Conservation (phyloP, 164 flowering plant species). For the Berberis vulgaris region DNA sequence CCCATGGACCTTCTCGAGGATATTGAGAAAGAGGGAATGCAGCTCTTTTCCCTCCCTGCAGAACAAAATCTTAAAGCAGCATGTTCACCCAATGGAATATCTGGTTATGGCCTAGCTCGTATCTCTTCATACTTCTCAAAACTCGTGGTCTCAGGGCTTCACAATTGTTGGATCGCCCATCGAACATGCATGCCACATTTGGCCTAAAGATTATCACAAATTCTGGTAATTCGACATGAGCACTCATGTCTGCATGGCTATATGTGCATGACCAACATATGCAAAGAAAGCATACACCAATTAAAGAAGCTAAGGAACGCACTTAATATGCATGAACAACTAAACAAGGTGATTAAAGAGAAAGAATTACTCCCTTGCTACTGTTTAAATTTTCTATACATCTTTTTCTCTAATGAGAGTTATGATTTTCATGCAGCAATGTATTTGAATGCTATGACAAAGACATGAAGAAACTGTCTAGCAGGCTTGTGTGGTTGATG, state of each 20-base stretch:
- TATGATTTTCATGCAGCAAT: conserved; percentile 33
- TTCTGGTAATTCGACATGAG: conserved; percentile 26
- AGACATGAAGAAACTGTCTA: conserved; percentile 58
- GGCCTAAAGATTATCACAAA: conserved; percentile 27
- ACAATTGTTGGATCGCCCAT: conserved; percentile 29
- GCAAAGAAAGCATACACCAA: neutral
- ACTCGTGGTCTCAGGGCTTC: conserved; percentile 43
- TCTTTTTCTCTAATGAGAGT: neutral
- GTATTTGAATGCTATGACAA: conserved; percentile 58
- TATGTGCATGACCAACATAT: neutral
- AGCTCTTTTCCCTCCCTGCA: conserved; percentile 24
- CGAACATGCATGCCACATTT: conserved; percentile 29
- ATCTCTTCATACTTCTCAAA: conserved; percentile 27
- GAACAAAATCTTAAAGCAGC: conserved; percentile 19
- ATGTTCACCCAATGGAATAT: conserved; percentile 17
- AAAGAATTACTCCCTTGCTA: too few species aligned
- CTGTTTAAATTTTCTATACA: neutral
- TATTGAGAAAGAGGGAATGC: conserved; percentile 9
- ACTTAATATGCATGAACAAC: neutral
- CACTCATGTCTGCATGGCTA: neutral
- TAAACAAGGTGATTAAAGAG: neutral
- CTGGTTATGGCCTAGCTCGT: conserved; percentile 32
- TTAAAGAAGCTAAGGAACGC: neutral
- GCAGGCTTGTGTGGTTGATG: conserved; percentile 44
- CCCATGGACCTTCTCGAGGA: conserved; percentile 13